Evolutionary conservation across 352 stramenopile genomes (phyloP).

Genomic region (Pythium myriotylum): DNA sequence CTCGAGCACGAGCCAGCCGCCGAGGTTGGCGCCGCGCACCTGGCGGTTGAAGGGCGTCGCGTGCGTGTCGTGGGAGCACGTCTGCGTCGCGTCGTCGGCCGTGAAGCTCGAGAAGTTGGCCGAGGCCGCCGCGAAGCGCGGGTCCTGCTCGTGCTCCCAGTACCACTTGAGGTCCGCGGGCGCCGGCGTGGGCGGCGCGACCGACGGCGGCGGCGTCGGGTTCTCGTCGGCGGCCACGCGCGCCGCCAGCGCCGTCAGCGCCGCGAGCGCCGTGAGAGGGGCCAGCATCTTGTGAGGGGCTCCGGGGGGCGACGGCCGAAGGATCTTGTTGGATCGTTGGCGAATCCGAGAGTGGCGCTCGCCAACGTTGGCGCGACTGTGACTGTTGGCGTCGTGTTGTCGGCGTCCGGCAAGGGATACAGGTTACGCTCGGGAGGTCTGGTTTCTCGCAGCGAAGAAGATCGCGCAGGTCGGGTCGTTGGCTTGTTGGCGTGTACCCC

Average conservation of each 20-base stretch:
- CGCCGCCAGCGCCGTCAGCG: conserved; percentile 3
- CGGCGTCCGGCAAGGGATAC: conserved; percentile 11
- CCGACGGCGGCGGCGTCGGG: not conserved
- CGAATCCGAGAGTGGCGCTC: not conserved
- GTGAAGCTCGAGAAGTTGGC: conserved; percentile 59
- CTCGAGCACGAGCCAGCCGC: conserved; percentile 95
- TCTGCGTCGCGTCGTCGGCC: conserved; percentile 62
- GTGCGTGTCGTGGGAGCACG: conserved; percentile 66
- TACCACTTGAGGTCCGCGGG: conserved; percentile 63
- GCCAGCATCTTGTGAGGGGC: conserved; percentile 1
- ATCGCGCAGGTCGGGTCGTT: conserved; percentile 9
- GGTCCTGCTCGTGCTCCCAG: conserved; percentile 62
- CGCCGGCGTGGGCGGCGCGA: not conserved
- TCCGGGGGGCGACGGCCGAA: not conserved
- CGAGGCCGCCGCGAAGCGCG: conserved; percentile 43
- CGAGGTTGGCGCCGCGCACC: conserved; percentile 92
- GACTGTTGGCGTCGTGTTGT: conserved; percentile 6
- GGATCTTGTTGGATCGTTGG: not conserved
- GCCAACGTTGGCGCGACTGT: conserved; percentile 3
- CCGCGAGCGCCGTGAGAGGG: conserved; percentile 7
- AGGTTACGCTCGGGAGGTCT: conserved; percentile 1
- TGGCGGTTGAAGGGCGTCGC: conserved; percentile 79
- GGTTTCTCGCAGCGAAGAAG: conserved; percentile 1
- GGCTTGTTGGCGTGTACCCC: not conserved
- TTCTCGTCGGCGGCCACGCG: conserved; percentile 1